Evolutionary conservation across 768 basidiomycete species (phyloP).

Genomic region (Mycena crocata): DNA sequence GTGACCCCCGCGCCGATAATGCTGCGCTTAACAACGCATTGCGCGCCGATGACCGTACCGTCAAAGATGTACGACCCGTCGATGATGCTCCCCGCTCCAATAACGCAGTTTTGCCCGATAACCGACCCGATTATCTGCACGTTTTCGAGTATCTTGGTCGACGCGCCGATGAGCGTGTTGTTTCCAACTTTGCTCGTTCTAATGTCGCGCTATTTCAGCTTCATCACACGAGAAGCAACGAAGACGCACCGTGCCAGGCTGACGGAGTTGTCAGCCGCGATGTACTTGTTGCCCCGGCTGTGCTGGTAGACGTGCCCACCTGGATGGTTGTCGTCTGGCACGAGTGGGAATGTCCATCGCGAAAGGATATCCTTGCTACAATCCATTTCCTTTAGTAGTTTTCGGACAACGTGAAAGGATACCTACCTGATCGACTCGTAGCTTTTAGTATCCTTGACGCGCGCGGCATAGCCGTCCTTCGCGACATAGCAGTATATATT

Average conservation of each 20-base stretch:
- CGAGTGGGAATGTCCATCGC: slow-evolving; percentile 95
- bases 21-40: slow-evolving; percentile 78
- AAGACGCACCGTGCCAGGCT: slow-evolving; percentile 81
- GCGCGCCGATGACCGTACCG: slow-evolving; percentile 74
- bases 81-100: slow-evolving; percentile 79
- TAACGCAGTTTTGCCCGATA: slow-evolving; percentile 78
- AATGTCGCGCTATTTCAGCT: background rate
- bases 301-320: slow-evolving; percentile 87
- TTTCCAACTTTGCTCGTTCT: slow-evolving; percentile 87
- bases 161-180: slow-evolving; percentile 88
- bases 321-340: slow-evolving; percentile 94
- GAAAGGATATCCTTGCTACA: slow-evolving; percentile 91
- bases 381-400: slow-evolving; percentile 4
- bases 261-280: slow-evolving; percentile 83
- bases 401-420: background rate
- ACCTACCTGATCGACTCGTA: slow-evolving; percentile 89
- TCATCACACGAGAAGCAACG: background rate
- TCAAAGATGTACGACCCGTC: slow-evolving; percentile 88
- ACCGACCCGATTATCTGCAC: slow-evolving; percentile 79
- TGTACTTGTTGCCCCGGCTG: slow-evolving; percentile 88
- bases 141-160: slow-evolving; percentile 73
- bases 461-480: slow-evolving; percentile 90
- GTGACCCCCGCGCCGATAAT: slow-evolving; percentile 85
- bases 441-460: slow-evolving; percentile 92
- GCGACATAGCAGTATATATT: slow-evolving; percentile 93